A percentile compares a stretch with the other conserved stretches of the same genome.
These are phyloP conservation scores for Grosmannia huntii DNA, from an alignment of 2,329 filamentous ascomycete species.

Conservation along the genomic window DNA sequence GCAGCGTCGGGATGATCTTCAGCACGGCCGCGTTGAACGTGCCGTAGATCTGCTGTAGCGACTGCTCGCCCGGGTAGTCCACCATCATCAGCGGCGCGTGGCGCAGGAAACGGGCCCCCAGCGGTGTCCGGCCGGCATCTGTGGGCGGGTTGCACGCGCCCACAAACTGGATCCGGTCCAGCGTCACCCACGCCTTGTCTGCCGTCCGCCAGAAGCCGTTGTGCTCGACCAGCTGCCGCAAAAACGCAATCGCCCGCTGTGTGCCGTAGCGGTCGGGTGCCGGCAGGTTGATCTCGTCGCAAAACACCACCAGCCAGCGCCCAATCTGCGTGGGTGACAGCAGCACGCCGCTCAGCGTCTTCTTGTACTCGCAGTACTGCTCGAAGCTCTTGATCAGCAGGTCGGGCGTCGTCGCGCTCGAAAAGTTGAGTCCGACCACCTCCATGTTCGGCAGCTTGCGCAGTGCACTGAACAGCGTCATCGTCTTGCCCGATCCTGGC, in stretches of 20 bases:
- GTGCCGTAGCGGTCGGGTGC: slow-evolving; percentile 96
- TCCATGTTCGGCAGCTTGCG: slow-evolving; percentile 98
- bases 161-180: slow-evolving; percentile 97
- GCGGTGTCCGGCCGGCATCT: slow-evolving; percentile 87
- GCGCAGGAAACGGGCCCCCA: slow-evolving; percentile 85
- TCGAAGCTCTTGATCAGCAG: slow-evolving; percentile 98
- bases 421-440: slow-evolving; percentile 97
- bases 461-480: slow-evolving; percentile 96
- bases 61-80: slow-evolving; percentile 92
- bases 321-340: slow-evolving; percentile 94
- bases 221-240: slow-evolving; percentile 94
- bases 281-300: slow-evolving; percentile 97
- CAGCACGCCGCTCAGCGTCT: slow-evolving; percentile 90
- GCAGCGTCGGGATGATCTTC: slow-evolving; percentile 90
- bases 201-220: slow-evolving; percentile 98
- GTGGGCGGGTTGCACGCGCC: slow-evolving; percentile 97
- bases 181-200: slow-evolving; percentile 94
- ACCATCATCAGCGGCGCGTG: slow-evolving; percentile 99
- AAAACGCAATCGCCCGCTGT: slow-evolving; percentile 91
- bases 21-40: slow-evolving; percentile 94
- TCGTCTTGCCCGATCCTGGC: slow-evolving; percentile 97
- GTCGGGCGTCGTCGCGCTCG: slow-evolving; percentile 94
- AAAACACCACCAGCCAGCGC: slow-evolving; percentile 96
- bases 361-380: slow-evolving; percentile 99
- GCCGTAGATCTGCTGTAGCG: slow-evolving; percentile 92